Percentiles rank a stretch among this genome's conserved stretches.
Conservation (phyloP, 2,329 filamentous ascomycete species). For the Colletotrichum cuscutae region DNA sequence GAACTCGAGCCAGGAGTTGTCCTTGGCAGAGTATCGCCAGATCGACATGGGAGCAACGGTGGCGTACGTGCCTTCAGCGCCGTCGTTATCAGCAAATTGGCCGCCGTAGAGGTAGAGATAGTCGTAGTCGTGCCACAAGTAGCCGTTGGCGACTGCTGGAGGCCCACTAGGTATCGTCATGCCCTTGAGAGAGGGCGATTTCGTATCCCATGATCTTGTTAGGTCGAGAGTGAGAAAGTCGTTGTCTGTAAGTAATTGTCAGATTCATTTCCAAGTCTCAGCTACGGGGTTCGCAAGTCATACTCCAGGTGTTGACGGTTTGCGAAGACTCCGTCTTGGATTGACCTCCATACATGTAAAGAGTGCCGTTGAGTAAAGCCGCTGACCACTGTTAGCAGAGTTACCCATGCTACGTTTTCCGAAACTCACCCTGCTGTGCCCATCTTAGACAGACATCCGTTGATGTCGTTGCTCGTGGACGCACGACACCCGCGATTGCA, state of each 20-base stretch:
- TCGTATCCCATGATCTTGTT: conserved; percentile 76
- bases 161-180: conserved; percentile 74
- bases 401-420: neutral
- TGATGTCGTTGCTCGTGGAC: conserved; percentile 39
- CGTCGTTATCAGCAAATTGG: conserved; percentile 70
- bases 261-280: neutral
- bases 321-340: conserved; percentile 68
- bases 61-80: conserved; percentile 51
- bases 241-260: conserved; percentile 61
- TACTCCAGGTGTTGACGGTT: conserved; percentile 75
- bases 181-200: conserved; percentile 69
- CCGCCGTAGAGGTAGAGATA: conserved; percentile 80
- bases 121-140: conserved; percentile 78
- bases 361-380: conserved; percentile 77
- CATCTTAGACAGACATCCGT: conserved; percentile 70
- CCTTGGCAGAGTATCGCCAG: conserved; percentile 76
- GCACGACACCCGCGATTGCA: conserved; percentile 59
- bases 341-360: conserved; percentile 81
- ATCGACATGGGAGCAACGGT: conserved; percentile 69
- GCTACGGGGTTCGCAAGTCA: conserved; percentile 37
- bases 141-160: conserved; percentile 77
- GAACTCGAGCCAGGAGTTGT: conserved; percentile 71
- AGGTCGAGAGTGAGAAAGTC: conserved; percentile 79
- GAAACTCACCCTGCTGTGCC: conserved; percentile 67
- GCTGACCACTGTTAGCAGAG: conserved; percentile 47